These are phyloP conservation scores for Mortierella claussenii DNA, from an alignment of 192 early-diverging fungal species.

Conservation along the genomic window DNA sequence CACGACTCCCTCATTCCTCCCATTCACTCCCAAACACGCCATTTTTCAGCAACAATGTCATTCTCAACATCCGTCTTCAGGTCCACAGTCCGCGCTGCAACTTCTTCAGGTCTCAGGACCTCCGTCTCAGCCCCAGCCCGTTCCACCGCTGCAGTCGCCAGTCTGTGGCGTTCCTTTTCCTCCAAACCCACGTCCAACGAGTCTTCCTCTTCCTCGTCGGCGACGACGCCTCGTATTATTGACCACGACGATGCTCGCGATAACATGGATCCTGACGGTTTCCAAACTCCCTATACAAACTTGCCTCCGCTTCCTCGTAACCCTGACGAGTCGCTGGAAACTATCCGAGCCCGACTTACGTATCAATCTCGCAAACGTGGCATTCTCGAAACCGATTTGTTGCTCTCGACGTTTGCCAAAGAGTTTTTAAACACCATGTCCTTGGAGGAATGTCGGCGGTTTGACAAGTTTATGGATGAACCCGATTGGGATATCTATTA, in stretches of 20 bases:
- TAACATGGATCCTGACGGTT: constrained; percentile 43
- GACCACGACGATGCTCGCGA: constrained; percentile 48
- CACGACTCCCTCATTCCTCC: too few species aligned
- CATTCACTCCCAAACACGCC: too few species aligned
- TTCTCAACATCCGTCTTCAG: constrained; percentile 5
- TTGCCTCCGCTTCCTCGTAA: constrained; percentile 68
- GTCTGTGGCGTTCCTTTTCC: constrained; percentile 23
- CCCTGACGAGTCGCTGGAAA: constrained; percentile 70
- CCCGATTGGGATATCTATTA: constrained; percentile 99
- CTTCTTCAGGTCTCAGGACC: constrained; percentile 5
- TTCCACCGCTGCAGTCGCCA: too few species aligned
- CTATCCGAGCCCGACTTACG: constrained; percentile 82
- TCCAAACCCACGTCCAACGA: constrained; percentile 7
- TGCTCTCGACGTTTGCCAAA: constrained; percentile 89
- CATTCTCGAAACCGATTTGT: constrained; percentile 92
- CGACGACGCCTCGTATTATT: constrained; percentile 3
- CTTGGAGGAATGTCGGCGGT: constrained; percentile 72
- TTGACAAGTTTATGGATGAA: constrained; percentile 85
- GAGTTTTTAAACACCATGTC: constrained; percentile 66
- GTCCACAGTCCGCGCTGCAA: constrained; percentile 1
- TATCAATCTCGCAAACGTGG: constrained; percentile 94
- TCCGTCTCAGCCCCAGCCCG: neutral
- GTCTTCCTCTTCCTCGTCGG: neutral
- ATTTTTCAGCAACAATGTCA: neutral
- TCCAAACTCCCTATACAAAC: constrained; percentile 51